These are phyloP conservation scores for Elongisporangium prolatum DNA, from an alignment of 352 stramenopile genomes.

Conservation along the genomic window DNA sequence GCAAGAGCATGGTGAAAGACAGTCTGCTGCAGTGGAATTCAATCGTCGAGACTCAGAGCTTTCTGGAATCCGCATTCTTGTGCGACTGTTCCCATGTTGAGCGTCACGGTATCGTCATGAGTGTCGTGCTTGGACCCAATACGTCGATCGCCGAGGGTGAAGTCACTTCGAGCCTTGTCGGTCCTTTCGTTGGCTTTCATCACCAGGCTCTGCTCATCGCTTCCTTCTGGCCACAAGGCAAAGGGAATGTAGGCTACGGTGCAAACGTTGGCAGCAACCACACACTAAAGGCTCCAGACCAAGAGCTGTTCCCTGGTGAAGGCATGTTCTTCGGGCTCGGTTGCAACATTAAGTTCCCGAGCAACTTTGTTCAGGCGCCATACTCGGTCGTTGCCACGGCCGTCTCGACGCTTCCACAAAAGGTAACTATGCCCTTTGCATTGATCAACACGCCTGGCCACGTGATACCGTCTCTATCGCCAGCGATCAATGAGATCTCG, in stretches of 20 bases:
- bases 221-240: conserved; percentile 88
- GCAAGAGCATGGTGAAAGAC: conserved; percentile 61
- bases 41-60: conserved; percentile 55
- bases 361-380: conserved; percentile 87
- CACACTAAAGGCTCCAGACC: conserved; percentile 87
- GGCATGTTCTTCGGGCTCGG: conserved; percentile 95
- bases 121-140: conserved; percentile 84
- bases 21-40: conserved; percentile 71
- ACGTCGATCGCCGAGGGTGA: conserved; percentile 87
- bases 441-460: conserved; percentile 73
- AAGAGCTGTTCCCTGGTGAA: conserved; percentile 91
- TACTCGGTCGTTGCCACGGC: conserved; percentile 95
- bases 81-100: conserved; percentile 76
- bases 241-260: conserved; percentile 92
- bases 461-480: conserved; percentile 74
- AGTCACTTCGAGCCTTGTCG: conserved; percentile 88
- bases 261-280: conserved; percentile 97
- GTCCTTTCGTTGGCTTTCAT: conserved; percentile 94
- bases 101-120: conserved; percentile 81
- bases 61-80: conserved; percentile 66
- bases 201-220: conserved; percentile 92
- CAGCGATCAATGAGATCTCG: conserved; percentile 80
- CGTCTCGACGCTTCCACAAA: conserved; percentile 87
- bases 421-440: conserved; percentile 73
- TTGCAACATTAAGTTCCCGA: conserved; percentile 93